These are phyloP conservation scores for Primulina huaijiensis DNA, from an alignment of 257 asterid species.

Conservation along the genomic window DNA sequence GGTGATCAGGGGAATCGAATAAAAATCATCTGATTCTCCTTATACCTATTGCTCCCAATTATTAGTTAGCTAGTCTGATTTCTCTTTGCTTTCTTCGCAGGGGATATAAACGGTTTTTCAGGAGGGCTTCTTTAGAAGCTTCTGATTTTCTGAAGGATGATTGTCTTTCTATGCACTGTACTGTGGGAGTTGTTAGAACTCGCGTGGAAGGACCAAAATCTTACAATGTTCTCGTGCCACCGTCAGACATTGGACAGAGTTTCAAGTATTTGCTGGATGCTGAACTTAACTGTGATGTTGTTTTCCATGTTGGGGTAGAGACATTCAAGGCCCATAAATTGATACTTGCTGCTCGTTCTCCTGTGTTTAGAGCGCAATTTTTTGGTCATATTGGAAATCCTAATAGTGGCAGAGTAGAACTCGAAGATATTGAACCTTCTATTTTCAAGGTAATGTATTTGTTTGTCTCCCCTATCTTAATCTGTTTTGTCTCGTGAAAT, in stretches of 20 bases:
- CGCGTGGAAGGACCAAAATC: constrained; percentile 81
- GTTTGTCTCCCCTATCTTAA: constrained; percentile 16
- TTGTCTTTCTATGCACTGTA: constrained; percentile 80
- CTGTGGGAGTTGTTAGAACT: constrained; percentile 91
- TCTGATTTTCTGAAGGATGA: constrained; percentile 90
- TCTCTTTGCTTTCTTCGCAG: constrained; percentile 43
- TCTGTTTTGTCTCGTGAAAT: constrained; percentile 13
- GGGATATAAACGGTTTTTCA: constrained; percentile 92
- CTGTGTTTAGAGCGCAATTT: constrained; percentile 90
- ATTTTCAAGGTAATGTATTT: constrained; percentile 60
- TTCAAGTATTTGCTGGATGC: constrained; percentile 62
- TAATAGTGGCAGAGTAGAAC: constrained; percentile 47
- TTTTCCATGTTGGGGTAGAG: constrained; percentile 75
- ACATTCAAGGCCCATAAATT: constrained; percentile 80
- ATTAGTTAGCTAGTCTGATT: constrained; percentile 4
- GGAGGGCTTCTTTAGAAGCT: constrained; percentile 66
- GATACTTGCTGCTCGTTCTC: constrained; percentile 93
- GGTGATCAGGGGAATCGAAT: not conserved
- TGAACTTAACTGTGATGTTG: constrained; percentile 69
- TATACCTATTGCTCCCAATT: not conserved
- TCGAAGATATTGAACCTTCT: constrained; percentile 81
- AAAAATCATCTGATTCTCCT: constrained; percentile 5
- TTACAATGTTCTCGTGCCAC: constrained; percentile 54
- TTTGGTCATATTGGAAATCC: constrained; percentile 82
- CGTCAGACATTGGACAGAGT: constrained; percentile 84